phyloP scores from a whole-genome alignment of 257 asterid genomes.

The Handroanthus guayacan region DNA sequence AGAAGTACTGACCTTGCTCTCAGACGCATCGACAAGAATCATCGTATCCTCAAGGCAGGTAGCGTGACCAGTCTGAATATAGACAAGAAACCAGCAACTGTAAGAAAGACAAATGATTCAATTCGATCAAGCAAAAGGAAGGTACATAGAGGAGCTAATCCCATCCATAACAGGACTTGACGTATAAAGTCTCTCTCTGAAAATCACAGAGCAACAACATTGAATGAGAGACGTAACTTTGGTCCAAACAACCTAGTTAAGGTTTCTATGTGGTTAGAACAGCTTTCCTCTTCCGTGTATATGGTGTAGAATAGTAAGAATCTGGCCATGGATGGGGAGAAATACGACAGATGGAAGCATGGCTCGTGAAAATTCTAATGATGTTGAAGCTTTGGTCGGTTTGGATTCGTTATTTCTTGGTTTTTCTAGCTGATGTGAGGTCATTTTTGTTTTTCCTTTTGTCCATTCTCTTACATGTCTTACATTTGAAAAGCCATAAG shows the following conservation, averaged over 20 bases:
- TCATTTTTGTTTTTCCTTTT: conserved; percentile 19
- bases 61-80: conserved; percentile 35
- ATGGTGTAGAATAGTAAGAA: conserved; percentile 21
- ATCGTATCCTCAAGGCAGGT: conserved; percentile 42
- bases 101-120: conserved; percentile 45
- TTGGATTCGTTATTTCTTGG: conserved; percentile 47
- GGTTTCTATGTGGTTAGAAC: background rate
- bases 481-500: conserved; percentile 2
- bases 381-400: conserved; percentile 30
- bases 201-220: background rate
- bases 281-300: conserved; percentile 24
- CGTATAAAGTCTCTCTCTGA: background rate
- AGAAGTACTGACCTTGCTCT: conserved; percentile 42
- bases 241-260: conserved; percentile 4
- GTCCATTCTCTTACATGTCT: conserved; percentile 10
- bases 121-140: conserved; percentile 64
- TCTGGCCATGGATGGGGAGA: conserved; percentile 11
- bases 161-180: conserved; percentile 81
- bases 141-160: conserved; percentile 76
- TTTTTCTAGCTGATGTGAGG: conserved; percentile 36
- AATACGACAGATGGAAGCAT: conserved; percentile 7
- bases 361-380: conserved; percentile 15
- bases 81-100: conserved; percentile 38
- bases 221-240: conserved; percentile 16
- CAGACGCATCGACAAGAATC: conserved; percentile 41